Base-by-base conservation (phyloP, 495 filamentous ascomycete genomes). In the Astrothelium macrocarpum region DNA sequence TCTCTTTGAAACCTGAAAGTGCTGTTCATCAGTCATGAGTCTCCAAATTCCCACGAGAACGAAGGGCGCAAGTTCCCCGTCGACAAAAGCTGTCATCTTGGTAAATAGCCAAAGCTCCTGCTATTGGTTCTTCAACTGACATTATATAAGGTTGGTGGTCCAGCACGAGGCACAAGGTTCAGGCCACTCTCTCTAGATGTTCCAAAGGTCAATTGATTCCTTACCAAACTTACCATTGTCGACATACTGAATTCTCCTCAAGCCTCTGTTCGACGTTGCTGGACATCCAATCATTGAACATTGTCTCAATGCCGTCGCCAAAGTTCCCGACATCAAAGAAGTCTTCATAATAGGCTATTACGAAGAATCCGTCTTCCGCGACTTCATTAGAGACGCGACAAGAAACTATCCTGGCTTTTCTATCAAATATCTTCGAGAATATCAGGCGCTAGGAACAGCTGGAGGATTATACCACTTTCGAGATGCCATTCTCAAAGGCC, bases 381-480 rank as follows among this genome's bases (percentile, higher is more conserved):
- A 96, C 72, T 97, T 97, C 80, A 96, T 97, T 77, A 95, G 96
- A 76, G 89, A 95, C 71, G 81, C 90, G 65, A 78, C 84, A 59
- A 84, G 83, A 70, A 87, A 91, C 69, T 95, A 93, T 75, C 91
- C 94, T 59, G 84, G 93, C 69, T 85, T 99, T 69, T 85, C 87
- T 69, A 90, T 97, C 76, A 88, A 89, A 73, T 99, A 99, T 78
- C 85, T 99, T 59, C 90, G 94, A 63, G 94, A 99, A 82, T 99
- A 99, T 81, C 89, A 94, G 73, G 91, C 95, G 43, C 74, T 99
- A 64, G 94, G 94, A 69, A 99, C 94, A 28, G 94, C 94, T 39
- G 94, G 94, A 66, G 94, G 94, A 60, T 82, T 99, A 58, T 99
- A 97, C 82, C 94, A 99, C 80, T 99, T 99, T 84, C 91, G 94